These are phyloP conservation scores for Lachancea meyersii DNA, from an alignment of 805 yeast species.

Conservation along the genomic window DNA sequence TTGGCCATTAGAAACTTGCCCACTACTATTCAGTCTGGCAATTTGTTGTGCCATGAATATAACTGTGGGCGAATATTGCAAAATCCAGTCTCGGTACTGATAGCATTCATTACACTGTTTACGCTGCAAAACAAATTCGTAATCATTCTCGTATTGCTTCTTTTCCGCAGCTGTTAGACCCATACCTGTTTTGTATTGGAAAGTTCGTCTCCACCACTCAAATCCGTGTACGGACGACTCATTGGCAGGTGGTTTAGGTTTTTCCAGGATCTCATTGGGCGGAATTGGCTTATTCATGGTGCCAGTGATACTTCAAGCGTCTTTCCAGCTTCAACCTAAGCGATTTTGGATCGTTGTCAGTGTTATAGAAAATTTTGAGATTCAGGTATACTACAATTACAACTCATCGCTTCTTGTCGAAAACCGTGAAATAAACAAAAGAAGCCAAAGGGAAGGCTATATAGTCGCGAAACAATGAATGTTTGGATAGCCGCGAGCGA, in stretches of 20 bases:
- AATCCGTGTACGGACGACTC: slow-evolving; percentile 40
- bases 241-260: slow-evolving; percentile 17
- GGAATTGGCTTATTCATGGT: slow-evolving; percentile 12
- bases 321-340: neutral
- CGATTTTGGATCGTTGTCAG: neutral
- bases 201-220: slow-evolving; percentile 75
- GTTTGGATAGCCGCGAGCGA: slow-evolving; percentile 97
- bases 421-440: neutral
- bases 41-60: slow-evolving; percentile 82
- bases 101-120: slow-evolving; percentile 64
- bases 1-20: slow-evolving; percentile 1
- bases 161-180: slow-evolving; percentile 51
- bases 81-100: slow-evolving; percentile 72
- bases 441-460: neutral
- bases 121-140: slow-evolving; percentile 37
- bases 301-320: neutral
- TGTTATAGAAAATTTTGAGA: slow-evolving; percentile 1
- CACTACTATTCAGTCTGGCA: slow-evolving; percentile 41
- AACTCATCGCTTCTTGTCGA: slow-evolving; percentile 1
- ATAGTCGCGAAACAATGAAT: slow-evolving; percentile 37
- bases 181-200: slow-evolving; percentile 65
- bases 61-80: slow-evolving; percentile 77
- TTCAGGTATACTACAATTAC: neutral
- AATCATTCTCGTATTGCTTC: slow-evolving; percentile 52
- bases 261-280: slow-evolving; percentile 15